Base-by-base conservation (phyloP, 768 basidiomycete genomes). In the Suillus subluteus region DNA sequence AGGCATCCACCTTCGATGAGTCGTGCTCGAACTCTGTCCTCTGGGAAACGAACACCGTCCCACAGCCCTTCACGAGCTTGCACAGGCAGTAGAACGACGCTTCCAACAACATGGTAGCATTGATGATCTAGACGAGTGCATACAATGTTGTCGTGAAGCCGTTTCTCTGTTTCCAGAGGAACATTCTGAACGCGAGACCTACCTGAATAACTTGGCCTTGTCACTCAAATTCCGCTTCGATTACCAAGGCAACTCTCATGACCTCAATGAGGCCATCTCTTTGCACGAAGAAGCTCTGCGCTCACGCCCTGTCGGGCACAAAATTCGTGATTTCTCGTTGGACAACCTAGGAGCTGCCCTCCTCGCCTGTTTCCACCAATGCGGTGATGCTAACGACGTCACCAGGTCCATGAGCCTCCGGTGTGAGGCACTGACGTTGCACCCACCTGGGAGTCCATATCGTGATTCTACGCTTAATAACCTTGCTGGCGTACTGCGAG, bases 401-500 rank as follows among this genome's bases (percentile, higher is more conserved):
- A 48, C 26, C n/a, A 62, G 66, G 35, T 44, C 68, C 16, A 63
- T 68, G 21, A 30, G 56, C 26, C 65, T 66, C 41, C 9, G 46
- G 5, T 65, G 50, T 7, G 58, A 38, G 26, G 68, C 68, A 35
- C 55, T 69, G 21, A 23, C 16, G 0, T 55, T 64, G 7, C 21
- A 62, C n/a, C 64, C 44, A 7, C 52, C 16, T 48, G 67, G 58
- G 21, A 70, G 72, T 64, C 40, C 66, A 13, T 11, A 65, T n/a
- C 62, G 66, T 37, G 38, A 67, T 15, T 15, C 0, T n/a, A 52
- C 8, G 6, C 55, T 69, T 26, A 65, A 63, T 46, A 68, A 65
- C 58, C 73, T 76, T 26, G 72, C 72, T 16, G 35, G 12, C 38
- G 48, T 68, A 35, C 72, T 74, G 32, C 3, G 23, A 21, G 1